Base-by-base conservation (phyloP, 768 basidiomycete genomes). In the Sporobolomyces phaffii region DNA sequence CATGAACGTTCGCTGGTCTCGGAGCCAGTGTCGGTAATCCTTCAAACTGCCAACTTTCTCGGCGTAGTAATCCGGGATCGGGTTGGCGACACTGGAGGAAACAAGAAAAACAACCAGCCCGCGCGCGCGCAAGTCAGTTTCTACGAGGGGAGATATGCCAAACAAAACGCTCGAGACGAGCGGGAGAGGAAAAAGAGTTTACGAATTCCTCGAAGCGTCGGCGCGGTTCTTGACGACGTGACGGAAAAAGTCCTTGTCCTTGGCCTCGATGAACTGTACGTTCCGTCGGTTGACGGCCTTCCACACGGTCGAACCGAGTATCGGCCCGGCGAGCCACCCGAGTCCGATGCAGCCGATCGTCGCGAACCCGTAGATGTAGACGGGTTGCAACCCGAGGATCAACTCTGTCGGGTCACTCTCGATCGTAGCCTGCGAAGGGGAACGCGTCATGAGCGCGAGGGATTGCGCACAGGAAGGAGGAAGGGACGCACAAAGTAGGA, bases 121-220 rank as follows among this genome's bases (percentile, higher is more conserved):
- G n/a, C n/a, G n/a, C n/a, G n/a, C n/a, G n/a, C 15, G 29, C 28
- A 26, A 8, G 44, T 5, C 44, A 41, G 28, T 45, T 22, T 5
- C n/a, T n/a, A n/a, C n/a, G n/a, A n/a, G 18, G 28, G 22, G 31
- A 57, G 17, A n/a, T n/a, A n/a, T n/a, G n/a, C n/a, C n/a, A n/a
- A 38, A 17, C 22, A 26, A 45, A 44, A 31, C 13, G 14, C 29
- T 28, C 33, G 7, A 8, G 51, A 7, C 33, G 7, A 8, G 51
- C 2, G 45, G n/a, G 44, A 28, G 58, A 43, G 41, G 33, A 28
- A 14, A 24, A 38, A 41, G 24, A n/a, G 20, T 40, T 41, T 0
- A 64, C 67, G 62, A 15, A 62, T 75, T 61, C 77, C 77, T 75
- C 1, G 73, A 72, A 11, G 79, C 78, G 65, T 77, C 77, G 28